A percentile compares a stretch with the other conserved stretches of the same genome.
Evolutionary conservation across 106 monocot species (phyloP).

Genomic region (Iris macrosiphon): DNA sequence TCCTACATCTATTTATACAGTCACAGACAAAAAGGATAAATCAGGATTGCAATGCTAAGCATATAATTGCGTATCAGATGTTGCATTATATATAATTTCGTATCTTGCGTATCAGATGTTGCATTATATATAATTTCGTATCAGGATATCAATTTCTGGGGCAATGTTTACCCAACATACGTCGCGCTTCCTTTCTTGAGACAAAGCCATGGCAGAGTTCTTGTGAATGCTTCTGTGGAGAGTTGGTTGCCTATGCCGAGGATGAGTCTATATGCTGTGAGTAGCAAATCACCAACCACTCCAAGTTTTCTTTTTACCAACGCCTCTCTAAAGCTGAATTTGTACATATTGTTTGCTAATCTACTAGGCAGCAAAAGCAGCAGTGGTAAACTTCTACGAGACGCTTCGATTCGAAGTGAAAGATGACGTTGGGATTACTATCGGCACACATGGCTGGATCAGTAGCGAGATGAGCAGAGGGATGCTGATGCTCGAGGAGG

Average conservation of each 20-base stretch:
- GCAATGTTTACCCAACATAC: conserved; percentile 37
- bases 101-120: no score
- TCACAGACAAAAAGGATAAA: no score
- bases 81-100: no score
- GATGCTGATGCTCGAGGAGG: conserved; percentile 73
- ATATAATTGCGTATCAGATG: no score
- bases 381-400: conserved; percentile 80
- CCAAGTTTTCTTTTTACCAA: not conserved
- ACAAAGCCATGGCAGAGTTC: conserved; percentile 29
- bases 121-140: no score
- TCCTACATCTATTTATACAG: no score
- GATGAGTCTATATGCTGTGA: conserved; percentile 45
- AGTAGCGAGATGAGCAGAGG: conserved; percentile 55
- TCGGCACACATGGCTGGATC: conserved; percentile 82
- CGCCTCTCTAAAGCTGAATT: no score
- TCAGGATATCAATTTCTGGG: conserved; percentile 46
- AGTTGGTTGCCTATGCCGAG: conserved; percentile 45
- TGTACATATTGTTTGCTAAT: not conserved
- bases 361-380: conserved; percentile 74
- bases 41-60: no score
- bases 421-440: conserved; percentile 66
- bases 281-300: not conserved
- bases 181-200: conserved; percentile 32
- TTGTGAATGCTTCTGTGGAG: conserved; percentile 36
- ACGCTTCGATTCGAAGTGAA: conserved; percentile 60